phyloP scores from a whole-genome alignment of 768 basidiomycete species.

The Leucosporidium scottii region DNA sequence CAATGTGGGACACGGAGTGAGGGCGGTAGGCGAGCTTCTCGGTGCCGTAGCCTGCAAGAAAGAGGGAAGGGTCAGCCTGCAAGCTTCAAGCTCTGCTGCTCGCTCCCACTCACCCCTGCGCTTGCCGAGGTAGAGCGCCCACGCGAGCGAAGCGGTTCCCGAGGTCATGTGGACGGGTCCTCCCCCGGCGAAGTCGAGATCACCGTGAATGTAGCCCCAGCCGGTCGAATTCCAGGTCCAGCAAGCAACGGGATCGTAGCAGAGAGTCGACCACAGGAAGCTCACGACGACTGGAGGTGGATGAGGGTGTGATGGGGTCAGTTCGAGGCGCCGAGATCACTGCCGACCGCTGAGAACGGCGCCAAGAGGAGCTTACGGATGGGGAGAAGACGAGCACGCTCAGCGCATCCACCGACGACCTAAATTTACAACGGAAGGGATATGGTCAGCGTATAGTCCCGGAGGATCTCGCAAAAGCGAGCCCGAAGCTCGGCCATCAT shows the following conservation, averaged over 20 bases:
- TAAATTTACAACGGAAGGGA: too few relatives aligned
- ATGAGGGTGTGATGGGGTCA: constrained; percentile 44
- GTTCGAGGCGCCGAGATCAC: constrained; percentile 68
- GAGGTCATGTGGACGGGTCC: constrained; percentile 78
- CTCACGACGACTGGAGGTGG: constrained; percentile 51
- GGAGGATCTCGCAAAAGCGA: too few relatives aligned
- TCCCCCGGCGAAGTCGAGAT: constrained; percentile 65
- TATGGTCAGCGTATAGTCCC: too few relatives aligned
- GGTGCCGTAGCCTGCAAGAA: constrained; percentile 48
- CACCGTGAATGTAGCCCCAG: constrained; percentile 60
- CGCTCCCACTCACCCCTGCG: constrained; percentile 40
- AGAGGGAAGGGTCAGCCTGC: too few relatives aligned
- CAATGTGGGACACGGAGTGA: constrained; percentile 67
- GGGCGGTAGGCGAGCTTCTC: constrained; percentile 40
- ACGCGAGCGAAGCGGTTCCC: constrained; percentile 76
- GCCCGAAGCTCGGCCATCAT: constrained; percentile 55
- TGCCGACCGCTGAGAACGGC: constrained; percentile 53
- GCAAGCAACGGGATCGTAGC: constrained; percentile 58
- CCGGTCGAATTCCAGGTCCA: constrained; percentile 75
- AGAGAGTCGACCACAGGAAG: constrained; percentile 77
- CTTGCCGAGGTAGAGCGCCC: constrained; percentile 77
- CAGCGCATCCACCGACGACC: constrained; percentile 80
- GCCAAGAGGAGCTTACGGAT: constrained; percentile 42
- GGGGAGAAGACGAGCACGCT: constrained; percentile 68
- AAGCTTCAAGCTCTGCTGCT: too few relatives aligned